Evolutionary conservation across 148 eudicot genomes (phyloP).

Genomic region (Rhododendron henanense): DNA sequence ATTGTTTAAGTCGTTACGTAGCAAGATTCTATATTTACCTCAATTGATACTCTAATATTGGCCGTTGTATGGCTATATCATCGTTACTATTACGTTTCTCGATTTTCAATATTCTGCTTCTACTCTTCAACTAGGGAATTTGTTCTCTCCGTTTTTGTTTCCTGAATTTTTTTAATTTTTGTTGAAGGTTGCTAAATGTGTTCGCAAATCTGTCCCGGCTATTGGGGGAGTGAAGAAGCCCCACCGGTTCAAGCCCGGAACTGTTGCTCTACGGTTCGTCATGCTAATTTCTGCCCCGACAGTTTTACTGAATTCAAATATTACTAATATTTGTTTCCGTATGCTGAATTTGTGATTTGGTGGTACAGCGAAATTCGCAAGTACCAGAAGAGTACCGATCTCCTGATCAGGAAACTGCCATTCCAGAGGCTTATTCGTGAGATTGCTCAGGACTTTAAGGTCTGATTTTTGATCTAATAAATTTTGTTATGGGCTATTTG

Average conservation of each 20-base stretch:
- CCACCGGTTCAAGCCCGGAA: slow-evolving; percentile 21
- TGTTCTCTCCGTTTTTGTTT: neutral
- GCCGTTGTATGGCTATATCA: no score
- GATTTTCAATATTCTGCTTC: no score
- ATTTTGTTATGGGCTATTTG: neutral
- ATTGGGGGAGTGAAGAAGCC: slow-evolving; percentile 28
- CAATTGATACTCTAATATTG: no score
- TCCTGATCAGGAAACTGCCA: slow-evolving; percentile 15
- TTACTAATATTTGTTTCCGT: no score
- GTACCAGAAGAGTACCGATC: slow-evolving; percentile 22
- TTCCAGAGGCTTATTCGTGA: neutral
- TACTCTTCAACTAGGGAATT: neutral
- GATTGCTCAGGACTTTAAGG: slow-evolving; percentile 9
- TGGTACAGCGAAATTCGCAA: slow-evolving; percentile 22
- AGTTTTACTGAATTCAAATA: no score
- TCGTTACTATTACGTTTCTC: no score
- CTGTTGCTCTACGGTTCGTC: slow-evolving; percentile 21
- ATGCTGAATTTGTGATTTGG: no score
- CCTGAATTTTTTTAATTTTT: neutral
- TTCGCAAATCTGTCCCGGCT: slow-evolving; percentile 20
- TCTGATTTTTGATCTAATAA: neutral
- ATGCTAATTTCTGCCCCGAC: no score
- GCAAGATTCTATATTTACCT: no score
- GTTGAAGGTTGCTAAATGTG: slow-evolving; percentile 1
- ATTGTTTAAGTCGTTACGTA: no score